Evolutionary conservation across 75 land plant genomes (phyloP), one percentile per base, ranked within the genome.

Genomic region (Pseudotsuga menziesii): DNA sequence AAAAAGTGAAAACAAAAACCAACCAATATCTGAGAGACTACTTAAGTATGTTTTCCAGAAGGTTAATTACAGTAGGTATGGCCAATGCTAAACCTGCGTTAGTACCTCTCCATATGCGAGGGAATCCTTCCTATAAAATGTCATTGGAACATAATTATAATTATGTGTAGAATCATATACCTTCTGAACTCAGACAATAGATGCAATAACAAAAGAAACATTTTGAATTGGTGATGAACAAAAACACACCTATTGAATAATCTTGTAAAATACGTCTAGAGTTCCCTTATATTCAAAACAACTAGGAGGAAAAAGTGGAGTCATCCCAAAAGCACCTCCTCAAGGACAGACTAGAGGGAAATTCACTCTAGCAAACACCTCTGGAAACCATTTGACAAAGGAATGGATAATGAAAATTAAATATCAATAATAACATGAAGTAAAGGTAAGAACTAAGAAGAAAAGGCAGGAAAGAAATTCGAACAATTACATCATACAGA

Each of bases 61-160:
- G 63, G 39, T 26, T 44, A 78, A 86, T 88, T 76, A 97, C 98
- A 3, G 93, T 94, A 64, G 99, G 99, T 61, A 97, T 63, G 44
- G 98, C 93, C 69, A 97, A 78, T 58, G 94, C 94, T 76, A 97
- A 80, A 56, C 89, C 92, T 39, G 99, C 99, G 83, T 89, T 87
- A 26, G 97, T 94, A 22, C 99, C 99, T 78, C 98, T 89, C 98
- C 99, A 97, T 11, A 97, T 73, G 72, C 98, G 88, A 56, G 82
- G 57, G 84, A 94, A 77, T 59, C 99, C 99, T 81, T 97, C 99
- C 99, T 97, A 91, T 77, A n/a, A 55, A 73, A 73, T 73, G 16
- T 23, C 57, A 54, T 13, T 73, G 7, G 15, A 54, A 57, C 22
- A 75, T 13, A 61, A 36, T 78, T 61, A 54, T 22, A 80, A 9